Base-by-base conservation (phyloP, 371 early-diverging fungal genomes). In the Coemansia linderi region DNA sequence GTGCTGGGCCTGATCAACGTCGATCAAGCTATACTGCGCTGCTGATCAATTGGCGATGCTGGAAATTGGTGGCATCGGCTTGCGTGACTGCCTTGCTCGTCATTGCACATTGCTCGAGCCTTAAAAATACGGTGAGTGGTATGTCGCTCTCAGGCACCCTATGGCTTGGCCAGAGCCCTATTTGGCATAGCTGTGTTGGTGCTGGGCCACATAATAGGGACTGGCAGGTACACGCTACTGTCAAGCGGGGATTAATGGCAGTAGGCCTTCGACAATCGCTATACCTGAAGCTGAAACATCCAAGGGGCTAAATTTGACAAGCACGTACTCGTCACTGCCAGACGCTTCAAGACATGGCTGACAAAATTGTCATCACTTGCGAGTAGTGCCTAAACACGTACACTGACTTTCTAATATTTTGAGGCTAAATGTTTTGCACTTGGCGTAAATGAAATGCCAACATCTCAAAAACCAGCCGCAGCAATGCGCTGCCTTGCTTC, bases 341-440 rank as follows among this genome's bases (percentile, higher is more conserved):
- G 36, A 7, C 7, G 19, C 10, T 58, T 19, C 58, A 58, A 58
- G 58, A 58, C 58, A 58, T 37, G 58, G 58, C 37, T 10, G 19
- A 19, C n/a, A 37, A 36, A 58, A 58, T 19, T 37, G 2, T 12
- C n/a, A 17, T 10, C 19, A 19, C 22, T 15, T 1, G 22, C 12
- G 13, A 58, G 13, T 19, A 58, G 15, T 19, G 22, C 31, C 19
- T 19, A 37, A 58, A 58, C 19, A 58, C 36, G 17, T 36, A 36
- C 56, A 7, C 17, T 33, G 9, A 56, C 56, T 50, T 27, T 22
- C 24, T 12, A 12, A 3, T n/a, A 8, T 24, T 24, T 50, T 27
- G 50, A 24, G 27, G 24, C 50, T 2, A 50, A 24, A 12, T 50
- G 27, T 50, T 50, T 24, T 24, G 27, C 29, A 13, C 50, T 2